A percentile compares a stretch with the other conserved stretches of the same genome.
Evolutionary conservation across 75 land plant genomes (phyloP).

Genomic region (Cunninghamia lanceolata): DNA sequence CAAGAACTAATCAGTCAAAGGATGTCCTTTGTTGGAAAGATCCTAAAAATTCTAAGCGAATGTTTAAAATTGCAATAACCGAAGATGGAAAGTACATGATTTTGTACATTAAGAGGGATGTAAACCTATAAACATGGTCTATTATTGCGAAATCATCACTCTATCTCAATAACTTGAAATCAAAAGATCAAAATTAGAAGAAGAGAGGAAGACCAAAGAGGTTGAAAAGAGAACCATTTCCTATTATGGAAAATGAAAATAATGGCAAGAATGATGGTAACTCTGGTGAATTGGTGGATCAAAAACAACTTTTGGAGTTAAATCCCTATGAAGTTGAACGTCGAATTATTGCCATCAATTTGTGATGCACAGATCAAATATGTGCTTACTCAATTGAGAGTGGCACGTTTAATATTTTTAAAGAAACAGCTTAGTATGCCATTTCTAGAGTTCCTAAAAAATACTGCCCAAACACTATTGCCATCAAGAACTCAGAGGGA

Average conservation of each 20-base stretch:
- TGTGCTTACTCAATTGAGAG: conserved; percentile 32
- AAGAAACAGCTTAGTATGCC: conserved; percentile 50
- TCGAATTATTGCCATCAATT: conserved; percentile 47
- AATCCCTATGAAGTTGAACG: conserved; percentile 36
- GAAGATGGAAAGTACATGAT: conserved; percentile 65
- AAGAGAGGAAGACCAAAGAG: not conserved
- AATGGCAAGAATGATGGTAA: not conserved
- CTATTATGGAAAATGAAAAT: not conserved
- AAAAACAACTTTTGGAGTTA: conserved; percentile 3
- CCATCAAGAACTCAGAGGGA: conserved; percentile 27
- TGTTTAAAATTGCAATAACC: conserved; percentile 31
- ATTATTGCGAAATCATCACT: too few species aligned
- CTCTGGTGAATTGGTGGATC: not conserved
- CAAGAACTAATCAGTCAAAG: conserved; percentile 52
- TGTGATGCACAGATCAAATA: conserved; percentile 52
- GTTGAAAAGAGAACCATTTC: not conserved
- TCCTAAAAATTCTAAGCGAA: conserved; percentile 35
- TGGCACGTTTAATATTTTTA: conserved; percentile 44
- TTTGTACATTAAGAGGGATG: too few species aligned
- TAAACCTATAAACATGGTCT: too few species aligned
- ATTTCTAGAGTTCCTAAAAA: conserved; percentile 44
- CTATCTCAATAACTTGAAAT: too few species aligned
- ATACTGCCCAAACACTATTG: conserved; percentile 40
- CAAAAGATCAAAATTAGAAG: not conserved
- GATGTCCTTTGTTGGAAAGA: conserved; percentile 53